Evolutionary conservation across 192 early-diverging fungal species (phyloP).

Genomic region (Tieghemiomyces parasiticus): DNA sequence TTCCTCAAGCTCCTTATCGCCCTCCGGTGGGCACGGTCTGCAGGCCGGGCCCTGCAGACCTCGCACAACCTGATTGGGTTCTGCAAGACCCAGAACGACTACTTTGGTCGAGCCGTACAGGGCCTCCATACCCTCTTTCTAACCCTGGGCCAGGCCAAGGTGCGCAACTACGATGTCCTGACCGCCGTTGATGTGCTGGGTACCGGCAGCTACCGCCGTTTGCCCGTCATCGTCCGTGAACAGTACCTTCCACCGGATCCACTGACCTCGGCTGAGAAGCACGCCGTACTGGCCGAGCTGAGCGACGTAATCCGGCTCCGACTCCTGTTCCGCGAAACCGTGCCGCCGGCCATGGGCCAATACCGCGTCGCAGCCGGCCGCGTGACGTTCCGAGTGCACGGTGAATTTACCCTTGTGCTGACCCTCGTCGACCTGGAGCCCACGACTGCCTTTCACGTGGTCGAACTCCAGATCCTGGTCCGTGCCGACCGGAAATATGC

Average conservation of each 20-base stretch:
- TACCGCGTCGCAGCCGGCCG: slow-evolving; percentile 50
- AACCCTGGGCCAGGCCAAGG: slow-evolving; percentile 40
- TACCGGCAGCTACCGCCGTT: slow-evolving; percentile 62
- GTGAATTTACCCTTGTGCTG: slow-evolving; percentile 42
- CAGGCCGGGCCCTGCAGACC: slow-evolving; percentile 50
- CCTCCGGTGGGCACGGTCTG: slow-evolving; percentile 54
- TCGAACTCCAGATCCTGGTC: slow-evolving; percentile 53
- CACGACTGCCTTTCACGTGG: slow-evolving; percentile 50
- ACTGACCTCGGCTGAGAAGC: slow-evolving; percentile 40
- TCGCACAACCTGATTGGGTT: slow-evolving; percentile 51
- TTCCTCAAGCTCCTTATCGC: slow-evolving; percentile 58
- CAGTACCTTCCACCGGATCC: slow-evolving; percentile 35
- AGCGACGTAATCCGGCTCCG: slow-evolving; percentile 58
- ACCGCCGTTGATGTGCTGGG: slow-evolving; percentile 79
- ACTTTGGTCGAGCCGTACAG: slow-evolving; percentile 41
- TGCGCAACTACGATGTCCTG: slow-evolving; percentile 65
- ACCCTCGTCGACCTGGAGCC: slow-evolving; percentile 46
- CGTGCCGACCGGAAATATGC: slow-evolving; percentile 17
- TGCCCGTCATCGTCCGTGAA: slow-evolving; percentile 63
- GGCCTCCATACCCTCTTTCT: slow-evolving; percentile 33
- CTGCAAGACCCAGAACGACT: slow-evolving; percentile 41
- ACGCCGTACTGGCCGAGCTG: slow-evolving; percentile 40
- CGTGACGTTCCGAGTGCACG: slow-evolving; percentile 45
- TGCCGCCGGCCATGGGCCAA: slow-evolving; percentile 49
- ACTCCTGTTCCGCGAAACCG: slow-evolving; percentile 49